Evolutionary conservation across 371 early-diverging fungal species (phyloP).

Genomic region (Rhizopus arrhizus): DNA sequence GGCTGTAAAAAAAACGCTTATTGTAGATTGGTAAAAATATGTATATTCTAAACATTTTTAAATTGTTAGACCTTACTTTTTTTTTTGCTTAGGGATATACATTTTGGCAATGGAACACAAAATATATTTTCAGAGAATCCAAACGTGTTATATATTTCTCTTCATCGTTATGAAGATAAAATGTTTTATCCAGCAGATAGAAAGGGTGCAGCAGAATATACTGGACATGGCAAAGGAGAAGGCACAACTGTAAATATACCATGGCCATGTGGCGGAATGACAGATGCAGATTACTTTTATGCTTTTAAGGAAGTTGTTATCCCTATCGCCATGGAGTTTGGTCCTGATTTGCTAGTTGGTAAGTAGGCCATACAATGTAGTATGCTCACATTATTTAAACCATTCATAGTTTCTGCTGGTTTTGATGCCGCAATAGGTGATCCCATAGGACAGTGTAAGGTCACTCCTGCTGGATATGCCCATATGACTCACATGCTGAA

Average conservation of each 20-base stretch:
- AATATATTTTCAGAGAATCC: conserved; percentile 75
- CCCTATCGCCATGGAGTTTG: conserved; percentile 83
- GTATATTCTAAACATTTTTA: background rate
- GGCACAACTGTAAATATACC: conserved; percentile 90
- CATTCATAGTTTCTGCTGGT: conserved; percentile 74
- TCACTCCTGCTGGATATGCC: conserved; percentile 84
- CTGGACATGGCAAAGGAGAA: conserved; percentile 66
- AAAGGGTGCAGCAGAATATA: conserved; percentile 55
- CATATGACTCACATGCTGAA: conserved; percentile 86
- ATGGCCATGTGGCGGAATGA: conserved; percentile 77
- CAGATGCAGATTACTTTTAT: conserved; percentile 85
- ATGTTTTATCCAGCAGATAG: conserved; percentile 75
- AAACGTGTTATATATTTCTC: conserved; percentile 79
- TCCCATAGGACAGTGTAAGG: conserved; percentile 80
- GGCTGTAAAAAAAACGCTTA: conserved; percentile 64
- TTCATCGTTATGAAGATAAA: conserved; percentile 84
- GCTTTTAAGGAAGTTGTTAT: conserved; percentile 78
- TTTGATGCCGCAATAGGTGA: conserved; percentile 91
- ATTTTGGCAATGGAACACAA: conserved; percentile 94
- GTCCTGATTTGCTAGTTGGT: conserved; percentile 82
- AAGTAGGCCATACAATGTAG: conserved; percentile 10
- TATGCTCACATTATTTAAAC: background rate
- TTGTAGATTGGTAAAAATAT: conserved; percentile 80
- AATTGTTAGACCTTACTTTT: too few species aligned
- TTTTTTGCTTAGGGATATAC: conserved; percentile 74